Conservation (phyloP, 352 stramenopile genomes). For the Globisporangium middletonii region DNA sequence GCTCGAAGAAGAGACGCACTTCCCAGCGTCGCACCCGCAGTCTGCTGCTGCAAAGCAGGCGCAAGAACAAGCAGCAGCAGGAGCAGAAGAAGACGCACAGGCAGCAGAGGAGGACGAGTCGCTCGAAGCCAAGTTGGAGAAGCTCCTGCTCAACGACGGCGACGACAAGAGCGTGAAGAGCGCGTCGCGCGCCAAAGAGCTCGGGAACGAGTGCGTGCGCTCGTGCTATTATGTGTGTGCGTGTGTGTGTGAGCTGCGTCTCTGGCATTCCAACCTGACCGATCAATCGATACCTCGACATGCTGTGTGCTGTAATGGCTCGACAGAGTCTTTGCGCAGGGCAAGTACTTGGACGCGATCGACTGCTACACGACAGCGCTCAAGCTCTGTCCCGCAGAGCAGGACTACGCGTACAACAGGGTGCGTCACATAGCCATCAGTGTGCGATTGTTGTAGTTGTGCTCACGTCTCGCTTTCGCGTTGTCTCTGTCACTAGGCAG, state of each 20-base stretch:
- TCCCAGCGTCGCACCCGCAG: slow-evolving; percentile 32
- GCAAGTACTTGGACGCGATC: slow-evolving; percentile 70
- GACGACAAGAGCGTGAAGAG: slow-evolving; percentile 52
- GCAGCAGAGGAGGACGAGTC: slow-evolving; percentile 35
- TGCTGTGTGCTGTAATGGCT: not conserved
- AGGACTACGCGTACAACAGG: slow-evolving; percentile 78
- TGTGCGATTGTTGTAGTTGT: not conserved
- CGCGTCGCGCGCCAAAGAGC: slow-evolving; percentile 68
- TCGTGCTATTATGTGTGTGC: not conserved
- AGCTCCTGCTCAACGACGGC: slow-evolving; percentile 35
- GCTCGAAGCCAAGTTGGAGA: slow-evolving; percentile 58
- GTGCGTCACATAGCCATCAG: slow-evolving; percentile 17
- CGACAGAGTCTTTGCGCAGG: slow-evolving; percentile 58
- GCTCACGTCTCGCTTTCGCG: not conserved
- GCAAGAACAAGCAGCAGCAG: slow-evolving; percentile 12
- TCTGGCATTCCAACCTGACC: not conserved
- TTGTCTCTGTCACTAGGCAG: slow-evolving; percentile 27
- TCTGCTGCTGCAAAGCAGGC: slow-evolving; percentile 10
- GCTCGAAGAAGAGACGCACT: slow-evolving; percentile 84
- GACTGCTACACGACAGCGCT: slow-evolving; percentile 83
- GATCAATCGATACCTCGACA: not conserved
- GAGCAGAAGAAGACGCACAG: not conserved
- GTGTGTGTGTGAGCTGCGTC: not conserved
- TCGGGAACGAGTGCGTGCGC: slow-evolving; percentile 69
- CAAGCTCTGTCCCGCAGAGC: slow-evolving; percentile 65